These are phyloP conservation scores for Metarhizium rileyi DNA, from an alignment of 2,329 filamentous ascomycete species.

Conservation along the genomic window DNA sequence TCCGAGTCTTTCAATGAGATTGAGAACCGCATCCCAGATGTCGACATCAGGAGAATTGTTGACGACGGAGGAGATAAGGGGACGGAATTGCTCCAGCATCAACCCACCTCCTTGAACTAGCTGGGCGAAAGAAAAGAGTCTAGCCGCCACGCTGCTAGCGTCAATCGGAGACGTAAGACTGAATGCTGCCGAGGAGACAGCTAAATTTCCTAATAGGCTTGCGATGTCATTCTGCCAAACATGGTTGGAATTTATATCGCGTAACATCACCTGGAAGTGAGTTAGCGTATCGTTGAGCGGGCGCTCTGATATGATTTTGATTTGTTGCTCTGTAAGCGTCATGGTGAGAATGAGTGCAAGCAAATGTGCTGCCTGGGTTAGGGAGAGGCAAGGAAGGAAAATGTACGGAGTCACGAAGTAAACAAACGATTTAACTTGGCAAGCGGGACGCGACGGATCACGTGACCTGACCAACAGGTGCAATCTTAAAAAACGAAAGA, in stretches of 20 bases:
- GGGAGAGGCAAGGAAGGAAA: background rate
- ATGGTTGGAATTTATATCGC: background rate
- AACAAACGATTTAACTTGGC: too few relatives aligned
- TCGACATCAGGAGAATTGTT: background rate
- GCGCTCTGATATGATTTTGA: background rate
- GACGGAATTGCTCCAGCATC: background rate
- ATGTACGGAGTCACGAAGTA: background rate
- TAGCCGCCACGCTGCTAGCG: background rate
- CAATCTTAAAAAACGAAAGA: too few relatives aligned
- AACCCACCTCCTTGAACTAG: background rate
- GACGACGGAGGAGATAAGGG: background rate
- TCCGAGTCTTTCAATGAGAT: background rate
- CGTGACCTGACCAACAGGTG: too few relatives aligned
- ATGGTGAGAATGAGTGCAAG: background rate
- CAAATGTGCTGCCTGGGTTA: background rate
- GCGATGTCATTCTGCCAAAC: background rate
- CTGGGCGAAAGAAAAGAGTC: background rate
- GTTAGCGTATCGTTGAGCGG: background rate
- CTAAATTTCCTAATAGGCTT: background rate
- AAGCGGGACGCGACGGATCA: too few relatives aligned
- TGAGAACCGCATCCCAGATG: conserved; percentile 2
- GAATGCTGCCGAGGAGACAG: background rate
- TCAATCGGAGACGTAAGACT: background rate
- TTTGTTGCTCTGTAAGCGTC: background rate
- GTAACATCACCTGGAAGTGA: background rate